Base-by-base conservation (phyloP, 441 rosid genomes). In the Populus hybrid region DNA sequence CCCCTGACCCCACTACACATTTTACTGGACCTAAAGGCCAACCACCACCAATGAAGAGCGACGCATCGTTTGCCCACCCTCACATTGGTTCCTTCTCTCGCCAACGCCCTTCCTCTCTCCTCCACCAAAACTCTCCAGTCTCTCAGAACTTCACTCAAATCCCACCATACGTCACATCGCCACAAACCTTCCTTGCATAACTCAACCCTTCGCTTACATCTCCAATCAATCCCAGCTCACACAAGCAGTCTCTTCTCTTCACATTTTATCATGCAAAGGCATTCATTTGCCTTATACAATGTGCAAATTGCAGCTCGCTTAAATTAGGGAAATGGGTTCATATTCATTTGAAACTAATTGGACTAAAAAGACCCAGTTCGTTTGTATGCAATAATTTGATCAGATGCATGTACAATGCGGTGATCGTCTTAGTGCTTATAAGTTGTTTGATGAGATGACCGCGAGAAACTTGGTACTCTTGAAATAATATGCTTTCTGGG, bases 401-500 rank as follows among this genome's bases (percentile, higher is more conserved):
- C 14, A 26, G 21, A 86, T 90, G 91, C 85, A 87, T 67, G 81
- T 81, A 30, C 65, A 81, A 32, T 93, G 95, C 36, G 87, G 92
- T 21, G 90, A 89, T 74, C 79, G 75, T 11, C 35, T 77, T 0
- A 78, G 82, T 30, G 97, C 95, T 1, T 82, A 85, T 14, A 84
- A 88, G 82, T 82, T 93, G 85, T 95, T 93, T 70, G 93, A 86
- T 84, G 68, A 84, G 83, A 90, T 95, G 97, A 81, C 81, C 64
- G 76, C 11, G 11, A 89, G 87, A 72, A 95, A 89, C 73, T 80
- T 95, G 84, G 84, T 89, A 88, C 80, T 88, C 93, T 21, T 95
- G 95, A 87, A 93, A 93, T 79, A 80, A 76, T 80, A 81, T 92
- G 95, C 86, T 93, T 50, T 86, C 90, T 46, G 97, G 95, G 66